phyloP scores from a whole-genome alignment of 208 protist genomes.

The Trypanosoma melophagium region DNA sequence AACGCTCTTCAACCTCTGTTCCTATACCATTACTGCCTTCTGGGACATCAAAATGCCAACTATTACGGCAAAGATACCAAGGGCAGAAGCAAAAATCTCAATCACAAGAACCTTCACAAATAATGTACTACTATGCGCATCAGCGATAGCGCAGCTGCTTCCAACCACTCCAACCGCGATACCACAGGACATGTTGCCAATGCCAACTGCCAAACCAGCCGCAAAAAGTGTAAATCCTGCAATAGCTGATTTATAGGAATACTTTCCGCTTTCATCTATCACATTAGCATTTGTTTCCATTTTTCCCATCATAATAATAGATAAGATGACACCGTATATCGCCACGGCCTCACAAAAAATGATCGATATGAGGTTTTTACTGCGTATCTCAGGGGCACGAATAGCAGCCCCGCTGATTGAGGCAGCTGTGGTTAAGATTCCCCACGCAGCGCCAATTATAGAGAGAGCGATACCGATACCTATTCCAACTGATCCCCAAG shows the following conservation, averaged over 20 bases:
- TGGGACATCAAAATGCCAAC: conserved; percentile 95
- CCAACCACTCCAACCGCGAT: conserved; percentile 96
- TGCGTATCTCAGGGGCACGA: conserved; percentile 85
- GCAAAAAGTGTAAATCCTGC: conserved; percentile 94
- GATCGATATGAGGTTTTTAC: conserved; percentile 95
- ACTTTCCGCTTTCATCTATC: conserved; percentile 41
- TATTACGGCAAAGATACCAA: conserved; percentile 98
- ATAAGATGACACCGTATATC: conserved; percentile 99
- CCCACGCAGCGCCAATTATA: conserved; percentile 87
- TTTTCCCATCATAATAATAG: conserved; percentile 97
- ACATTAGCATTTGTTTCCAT: conserved; percentile 60
- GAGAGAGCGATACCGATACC: conserved; percentile 80
- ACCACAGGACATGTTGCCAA: conserved; percentile 96
- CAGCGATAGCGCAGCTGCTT: conserved; percentile 94
- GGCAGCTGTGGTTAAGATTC: conserved; percentile 85
- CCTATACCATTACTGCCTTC: conserved; percentile 77
- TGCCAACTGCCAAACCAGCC: conserved; percentile 93
- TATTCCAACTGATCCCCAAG: conserved; percentile 79
- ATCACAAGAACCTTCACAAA: conserved; percentile 98
- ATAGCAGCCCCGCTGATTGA: conserved; percentile 88
- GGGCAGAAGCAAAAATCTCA: conserved; percentile 97
- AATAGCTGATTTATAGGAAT: conserved; percentile 45
- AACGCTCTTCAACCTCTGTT: neutral
- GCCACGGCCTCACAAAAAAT: conserved; percentile 99
- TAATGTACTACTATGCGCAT: conserved; percentile 92